phyloP scores from a whole-genome alignment of 495 filamentous ascomycete species.

The Talaromyces wortmannii region DNA sequence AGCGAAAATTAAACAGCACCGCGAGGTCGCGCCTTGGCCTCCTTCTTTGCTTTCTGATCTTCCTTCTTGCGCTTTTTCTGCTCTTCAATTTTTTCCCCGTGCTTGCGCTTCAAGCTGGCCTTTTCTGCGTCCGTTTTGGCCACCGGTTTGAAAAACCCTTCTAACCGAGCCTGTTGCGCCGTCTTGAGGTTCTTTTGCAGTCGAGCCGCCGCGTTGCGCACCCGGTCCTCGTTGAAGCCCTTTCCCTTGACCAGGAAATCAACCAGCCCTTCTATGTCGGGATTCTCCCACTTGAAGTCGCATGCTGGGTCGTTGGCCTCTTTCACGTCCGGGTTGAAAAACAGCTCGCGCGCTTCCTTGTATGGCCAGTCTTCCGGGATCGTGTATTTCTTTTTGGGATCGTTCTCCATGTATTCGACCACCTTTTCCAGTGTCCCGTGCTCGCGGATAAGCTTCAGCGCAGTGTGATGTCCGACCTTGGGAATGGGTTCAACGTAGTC shows the following conservation, averaged over 20 bases:
- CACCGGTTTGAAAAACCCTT: slow-evolving; percentile 96
- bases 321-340: slow-evolving; percentile 84
- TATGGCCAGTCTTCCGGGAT: slow-evolving; percentile 93
- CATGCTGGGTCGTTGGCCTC: slow-evolving; percentile 77
- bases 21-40: slow-evolving; percentile 79
- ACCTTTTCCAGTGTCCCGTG: slow-evolving; percentile 82
- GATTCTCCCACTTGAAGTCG: slow-evolving; percentile 96
- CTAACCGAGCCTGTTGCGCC: slow-evolving; percentile 82
- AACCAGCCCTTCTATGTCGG: slow-evolving; percentile 81
- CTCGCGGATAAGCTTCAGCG: slow-evolving; percentile 87
- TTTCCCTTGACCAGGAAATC: slow-evolving; percentile 89
- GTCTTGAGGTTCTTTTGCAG: slow-evolving; percentile 84
- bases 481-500: slow-evolving; percentile 96
- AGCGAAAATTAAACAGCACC: slow-evolving; percentile 41
- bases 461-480: slow-evolving; percentile 84
- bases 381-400: slow-evolving; percentile 68
- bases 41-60: slow-evolving; percentile 81
- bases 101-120: slow-evolving; percentile 79
- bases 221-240: slow-evolving; percentile 91
- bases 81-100: slow-evolving; percentile 79
- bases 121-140: slow-evolving; percentile 82
- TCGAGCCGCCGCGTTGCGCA: slow-evolving; percentile 65
- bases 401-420: slow-evolving; percentile 67
- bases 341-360: slow-evolving; percentile 83
- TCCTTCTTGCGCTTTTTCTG: slow-evolving; percentile 93